Conservation (phyloP, 805 yeast species). For the Ogataea wickerhamii region DNA sequence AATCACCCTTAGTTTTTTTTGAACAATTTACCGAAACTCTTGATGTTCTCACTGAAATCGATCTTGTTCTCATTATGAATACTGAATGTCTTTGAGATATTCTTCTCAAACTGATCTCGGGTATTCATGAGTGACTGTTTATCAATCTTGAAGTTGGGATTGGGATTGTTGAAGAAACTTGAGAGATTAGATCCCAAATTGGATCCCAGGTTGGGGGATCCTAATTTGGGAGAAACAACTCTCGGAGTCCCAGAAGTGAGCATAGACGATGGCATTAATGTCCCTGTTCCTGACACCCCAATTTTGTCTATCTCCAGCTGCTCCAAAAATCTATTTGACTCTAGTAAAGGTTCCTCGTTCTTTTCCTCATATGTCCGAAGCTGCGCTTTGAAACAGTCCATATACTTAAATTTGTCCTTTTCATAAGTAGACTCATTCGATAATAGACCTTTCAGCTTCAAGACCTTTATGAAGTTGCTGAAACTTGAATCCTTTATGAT, state of each 20-base stretch:
- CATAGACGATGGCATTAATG: slow-evolving; percentile 9
- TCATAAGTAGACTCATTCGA: slow-evolving; percentile 28
- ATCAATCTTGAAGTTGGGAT: slow-evolving; percentile 26
- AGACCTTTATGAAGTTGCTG: slow-evolving; percentile 59
- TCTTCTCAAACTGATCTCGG: slow-evolving; percentile 42
- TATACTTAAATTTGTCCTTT: slow-evolving; percentile 35
- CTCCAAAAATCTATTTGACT: slow-evolving; percentile 27
- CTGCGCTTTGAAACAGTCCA: slow-evolving; percentile 39
- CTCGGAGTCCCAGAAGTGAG: slow-evolving; percentile 12
- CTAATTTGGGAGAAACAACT: slow-evolving; percentile 1
- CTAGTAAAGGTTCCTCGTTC: slow-evolving; percentile 27
- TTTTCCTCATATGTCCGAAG: slow-evolving; percentile 33
- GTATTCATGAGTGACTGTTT: slow-evolving; percentile 34
- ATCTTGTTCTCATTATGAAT: slow-evolving; percentile 57
- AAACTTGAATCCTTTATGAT: slow-evolving; percentile 63
- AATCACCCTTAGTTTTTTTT: slow-evolving; percentile 26
- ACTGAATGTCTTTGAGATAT: slow-evolving; percentile 40
- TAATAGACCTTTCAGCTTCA: slow-evolving; percentile 55
- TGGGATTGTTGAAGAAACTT: slow-evolving; percentile 18
- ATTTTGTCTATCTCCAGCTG: slow-evolving; percentile 22
- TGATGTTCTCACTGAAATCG: slow-evolving; percentile 64
- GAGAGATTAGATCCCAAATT: slow-evolving; percentile 13
- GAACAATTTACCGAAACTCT: slow-evolving; percentile 57
- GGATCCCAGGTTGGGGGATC: slow-evolving; percentile 6
- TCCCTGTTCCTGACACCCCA: slow-evolving; percentile 10